Evolutionary conservation across 2,329 filamentous ascomycete genomes (phyloP), one percentile per base, ranked within the genome.

Genomic region (Colletotrichum sp.): DNA sequence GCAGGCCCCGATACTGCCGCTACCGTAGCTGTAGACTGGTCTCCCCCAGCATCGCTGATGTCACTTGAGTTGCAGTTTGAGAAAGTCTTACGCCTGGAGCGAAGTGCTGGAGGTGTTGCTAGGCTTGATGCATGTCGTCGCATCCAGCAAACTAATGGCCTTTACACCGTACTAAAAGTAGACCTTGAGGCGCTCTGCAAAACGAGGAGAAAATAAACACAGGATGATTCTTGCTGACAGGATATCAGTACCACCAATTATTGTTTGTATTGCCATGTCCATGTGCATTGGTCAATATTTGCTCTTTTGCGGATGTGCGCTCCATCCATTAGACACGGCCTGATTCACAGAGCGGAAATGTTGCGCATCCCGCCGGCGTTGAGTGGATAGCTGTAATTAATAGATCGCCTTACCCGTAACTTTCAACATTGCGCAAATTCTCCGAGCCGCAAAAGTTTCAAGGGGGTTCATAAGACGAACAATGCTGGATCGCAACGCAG

Each of bases 201-300:
- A n/a, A 48, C 19, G 3, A 8, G 11, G 39, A 3, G 9, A 6
- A 44, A 44, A 44, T 0, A 5, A 5, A n/a, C 5, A n/a, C 2
- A 1, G 2, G 9, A n/a, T n/a, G 9, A 48, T 7, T 48, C 39
- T n/a, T n/a, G 19, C n/a, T 13, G 7, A 22, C 4, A 4, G 44
- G 6, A 39, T 8, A 39, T 19, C 16, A 7, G 15, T 39, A 39
- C 8, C 16, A 5, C 15, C 3, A 5, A 8, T 19, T 9, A n/a
- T n/a, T n/a, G n/a, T n/a, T n/a, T n/a, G n/a, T n/a, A 19, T 19
- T 19, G 8, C 36, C 36, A 9, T 4, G 36, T 5, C 4, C 22
- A 13, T 52, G 44, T 52, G n/a, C 44, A 22, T 22, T 25, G 2
- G n/a, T 25, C 44, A 2, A 22, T 6, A 52, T 13, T 52, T 52